A percentile compares a stretch with the other conserved stretches of the same genome.
phyloP scores from a whole-genome alignment of 345 rosid genomes.

The Trapa bicornis region DNA sequence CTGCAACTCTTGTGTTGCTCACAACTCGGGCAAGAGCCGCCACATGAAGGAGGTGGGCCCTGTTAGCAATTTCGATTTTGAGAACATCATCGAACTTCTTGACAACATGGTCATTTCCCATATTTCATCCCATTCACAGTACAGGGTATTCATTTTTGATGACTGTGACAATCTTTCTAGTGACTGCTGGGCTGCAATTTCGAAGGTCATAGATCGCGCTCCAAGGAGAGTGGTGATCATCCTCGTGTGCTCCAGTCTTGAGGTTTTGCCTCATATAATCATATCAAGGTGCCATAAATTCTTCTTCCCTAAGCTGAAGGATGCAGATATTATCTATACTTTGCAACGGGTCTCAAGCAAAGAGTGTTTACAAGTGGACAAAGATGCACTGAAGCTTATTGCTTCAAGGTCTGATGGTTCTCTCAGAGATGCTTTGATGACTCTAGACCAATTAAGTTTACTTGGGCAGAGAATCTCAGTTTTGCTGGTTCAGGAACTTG shows the following conservation, averaged over 20 bases:
- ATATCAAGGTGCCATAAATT: conserved; percentile 92
- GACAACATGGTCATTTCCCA: conserved; percentile 43
- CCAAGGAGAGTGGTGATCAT: conserved; percentile 68
- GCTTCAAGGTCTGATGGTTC: conserved; percentile 98
- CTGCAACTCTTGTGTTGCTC: conserved; percentile 66
- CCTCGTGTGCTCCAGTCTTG: conserved; percentile 81
- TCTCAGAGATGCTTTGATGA: conserved; percentile 91
- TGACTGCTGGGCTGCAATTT: conserved; percentile 73
- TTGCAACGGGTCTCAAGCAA: conserved; percentile 64
- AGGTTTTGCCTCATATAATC: conserved; percentile 81
- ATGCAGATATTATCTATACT: conserved; percentile 66
- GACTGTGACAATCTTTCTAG: conserved; percentile 71
- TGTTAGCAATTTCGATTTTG: conserved; percentile 59
- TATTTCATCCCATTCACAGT: conserved; percentile 28
- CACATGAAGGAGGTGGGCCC: conserved; percentile 77
- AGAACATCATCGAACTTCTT: conserved; percentile 56
- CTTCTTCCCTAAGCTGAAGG: conserved; percentile 89
- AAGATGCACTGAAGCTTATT: conserved; percentile 76
- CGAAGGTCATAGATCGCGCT: conserved; percentile 70
- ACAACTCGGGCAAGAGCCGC: conserved; percentile 57
- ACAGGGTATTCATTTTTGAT: conserved; percentile 64
- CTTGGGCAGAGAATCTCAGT: conserved; percentile 83
- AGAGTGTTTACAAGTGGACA: conserved; percentile 62
- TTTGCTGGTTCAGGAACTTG: conserved; percentile 89
- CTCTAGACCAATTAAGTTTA: conserved; percentile 82